These are phyloP conservation scores for Zymoseptoria pseudotritici DNA, from an alignment of 2,329 filamentous ascomycete genomes.

Conservation along the genomic window DNA sequence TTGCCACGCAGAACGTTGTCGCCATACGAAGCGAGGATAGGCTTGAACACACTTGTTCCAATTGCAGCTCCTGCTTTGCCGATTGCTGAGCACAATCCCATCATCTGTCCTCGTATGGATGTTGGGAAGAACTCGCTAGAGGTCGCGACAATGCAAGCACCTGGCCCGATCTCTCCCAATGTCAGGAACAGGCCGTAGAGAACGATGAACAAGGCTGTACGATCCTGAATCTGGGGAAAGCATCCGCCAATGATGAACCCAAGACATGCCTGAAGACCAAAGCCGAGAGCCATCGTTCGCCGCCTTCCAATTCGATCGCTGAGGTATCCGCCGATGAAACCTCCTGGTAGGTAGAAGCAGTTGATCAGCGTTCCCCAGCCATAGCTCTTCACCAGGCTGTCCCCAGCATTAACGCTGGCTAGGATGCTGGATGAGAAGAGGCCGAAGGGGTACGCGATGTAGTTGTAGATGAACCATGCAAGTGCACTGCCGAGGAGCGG, in stretches of 20 bases:
- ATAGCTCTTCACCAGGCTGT: slow-evolving; percentile 62
- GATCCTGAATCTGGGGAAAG: slow-evolving; percentile 26
- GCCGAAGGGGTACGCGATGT: slow-evolving; percentile 73
- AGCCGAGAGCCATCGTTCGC: slow-evolving; percentile 63
- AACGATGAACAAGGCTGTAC: slow-evolving; percentile 53
- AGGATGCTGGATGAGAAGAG: slow-evolving; percentile 77
- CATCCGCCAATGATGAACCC: slow-evolving; percentile 81
- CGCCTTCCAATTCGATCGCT: slow-evolving; percentile 71
- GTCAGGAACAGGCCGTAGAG: slow-evolving; percentile 71
- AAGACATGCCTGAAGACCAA: slow-evolving; percentile 63
- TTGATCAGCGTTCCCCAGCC: slow-evolving; percentile 87
- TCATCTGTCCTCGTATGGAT: slow-evolving; percentile 68
- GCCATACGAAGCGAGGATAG: slow-evolving; percentile 49
- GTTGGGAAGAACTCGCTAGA: slow-evolving; percentile 82
- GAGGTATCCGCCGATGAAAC: slow-evolving; percentile 65
- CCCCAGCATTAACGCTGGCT: slow-evolving; percentile 47
- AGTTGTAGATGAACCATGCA: slow-evolving; percentile 72
- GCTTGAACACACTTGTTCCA: slow-evolving; percentile 71
- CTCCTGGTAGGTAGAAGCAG: slow-evolving; percentile 77
- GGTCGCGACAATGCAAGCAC: slow-evolving; percentile 49
- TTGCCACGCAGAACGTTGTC: slow-evolving; percentile 47
- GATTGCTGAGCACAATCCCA: slow-evolving; percentile 60
- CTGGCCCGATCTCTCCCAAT: slow-evolving; percentile 56
- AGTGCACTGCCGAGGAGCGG: slow-evolving; percentile 60
- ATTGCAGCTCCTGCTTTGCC: slow-evolving; percentile 72